These are phyloP conservation scores for Lathyrus tuberosus DNA, from an alignment of 306 rosid genomes.

Conservation along the genomic window DNA sequence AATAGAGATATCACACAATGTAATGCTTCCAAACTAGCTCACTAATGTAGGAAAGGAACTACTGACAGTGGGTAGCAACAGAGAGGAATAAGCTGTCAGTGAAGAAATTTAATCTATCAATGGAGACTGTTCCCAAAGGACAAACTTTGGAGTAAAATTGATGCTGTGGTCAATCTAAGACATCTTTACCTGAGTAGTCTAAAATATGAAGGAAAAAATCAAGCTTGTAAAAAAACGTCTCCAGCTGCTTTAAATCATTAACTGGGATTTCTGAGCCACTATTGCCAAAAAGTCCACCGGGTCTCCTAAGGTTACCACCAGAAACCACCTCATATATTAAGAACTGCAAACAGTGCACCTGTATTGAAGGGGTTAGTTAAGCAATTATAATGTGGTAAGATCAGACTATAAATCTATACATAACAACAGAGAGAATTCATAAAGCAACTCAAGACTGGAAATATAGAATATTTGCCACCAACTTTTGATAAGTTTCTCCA, in stretches of 20 bases:
- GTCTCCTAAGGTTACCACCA: conserved; percentile 98
- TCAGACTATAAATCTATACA: conserved; percentile 4
- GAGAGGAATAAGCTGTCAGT: conserved; percentile 30
- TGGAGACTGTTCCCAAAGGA: conserved; percentile 27
- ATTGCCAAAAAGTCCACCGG: conserved; percentile 97
- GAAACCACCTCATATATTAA: conserved; percentile 96
- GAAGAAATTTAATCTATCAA: conserved; percentile 33
- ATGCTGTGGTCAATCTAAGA: conserved; percentile 35
- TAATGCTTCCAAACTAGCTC: conserved; percentile 37
- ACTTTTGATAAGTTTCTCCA: conserved; percentile 30
- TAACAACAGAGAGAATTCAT: conserved; percentile 25
- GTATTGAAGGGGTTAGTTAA: conserved; percentile 44
- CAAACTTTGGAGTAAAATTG: conserved; percentile 28
- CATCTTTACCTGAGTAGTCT: conserved; percentile 80
- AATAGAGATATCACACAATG: conserved; percentile 22
- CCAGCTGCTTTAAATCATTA: conserved; percentile 87
- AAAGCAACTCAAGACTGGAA: conserved; percentile 29
- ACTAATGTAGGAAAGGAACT: conserved; percentile 30
- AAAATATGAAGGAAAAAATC: conserved; percentile 90
- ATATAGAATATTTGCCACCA: conserved; percentile 23
- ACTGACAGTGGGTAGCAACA: conserved; percentile 8
- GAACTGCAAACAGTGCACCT: conserved; percentile 99
- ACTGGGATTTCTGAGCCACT: conserved; percentile 94
- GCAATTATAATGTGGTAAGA: conserved; percentile 30
- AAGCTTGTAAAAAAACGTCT: conserved; percentile 94